Conservation (phyloP, 768 basidiomycete genomes). For the Podaxis rugospora region DNA sequence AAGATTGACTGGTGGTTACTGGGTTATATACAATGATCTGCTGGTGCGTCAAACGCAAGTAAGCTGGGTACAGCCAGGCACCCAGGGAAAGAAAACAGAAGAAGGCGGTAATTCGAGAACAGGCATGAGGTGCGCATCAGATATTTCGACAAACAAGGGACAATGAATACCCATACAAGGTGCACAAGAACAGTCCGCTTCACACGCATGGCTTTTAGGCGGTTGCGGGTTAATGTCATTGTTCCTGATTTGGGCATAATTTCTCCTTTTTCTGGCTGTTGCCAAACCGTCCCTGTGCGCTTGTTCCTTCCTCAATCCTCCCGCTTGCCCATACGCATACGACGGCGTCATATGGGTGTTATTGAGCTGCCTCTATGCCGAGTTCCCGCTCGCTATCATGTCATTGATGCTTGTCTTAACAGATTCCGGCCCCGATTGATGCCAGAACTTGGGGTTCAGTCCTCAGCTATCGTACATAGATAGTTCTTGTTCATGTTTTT, state of each 20-base stretch:
- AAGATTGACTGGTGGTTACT: slow-evolving; percentile 3
- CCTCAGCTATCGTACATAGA: too few species aligned
- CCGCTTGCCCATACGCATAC: not conserved
- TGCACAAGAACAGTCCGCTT: not conserved
- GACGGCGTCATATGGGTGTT: not conserved
- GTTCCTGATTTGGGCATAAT: slow-evolving; percentile 6
- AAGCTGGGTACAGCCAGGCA: not conserved
- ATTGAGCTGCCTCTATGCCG: not conserved
- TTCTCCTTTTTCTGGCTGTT: not conserved
- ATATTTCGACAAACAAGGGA: slow-evolving; percentile 17
- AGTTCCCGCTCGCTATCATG: too few species aligned
- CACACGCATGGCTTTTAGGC: not conserved
- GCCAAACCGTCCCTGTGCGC: not conserved
- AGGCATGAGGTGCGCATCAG: slow-evolving; percentile 10
- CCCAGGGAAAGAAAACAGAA: slow-evolving; percentile 1
- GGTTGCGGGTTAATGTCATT: not conserved
- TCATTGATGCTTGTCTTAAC: too few species aligned
- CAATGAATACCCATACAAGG: slow-evolving; percentile 19
- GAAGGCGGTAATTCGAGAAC: not conserved
- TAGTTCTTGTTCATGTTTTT: too few species aligned
- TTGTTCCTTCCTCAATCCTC: not conserved
- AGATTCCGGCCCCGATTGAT: too few species aligned
- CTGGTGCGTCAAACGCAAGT: not conserved
- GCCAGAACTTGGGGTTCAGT: too few species aligned
- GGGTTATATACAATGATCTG: slow-evolving; percentile 9